These are phyloP conservation scores for Scheffersomyces lignicola DNA, from an alignment of 1,139 yeast species.

Conservation along the genomic window DNA sequence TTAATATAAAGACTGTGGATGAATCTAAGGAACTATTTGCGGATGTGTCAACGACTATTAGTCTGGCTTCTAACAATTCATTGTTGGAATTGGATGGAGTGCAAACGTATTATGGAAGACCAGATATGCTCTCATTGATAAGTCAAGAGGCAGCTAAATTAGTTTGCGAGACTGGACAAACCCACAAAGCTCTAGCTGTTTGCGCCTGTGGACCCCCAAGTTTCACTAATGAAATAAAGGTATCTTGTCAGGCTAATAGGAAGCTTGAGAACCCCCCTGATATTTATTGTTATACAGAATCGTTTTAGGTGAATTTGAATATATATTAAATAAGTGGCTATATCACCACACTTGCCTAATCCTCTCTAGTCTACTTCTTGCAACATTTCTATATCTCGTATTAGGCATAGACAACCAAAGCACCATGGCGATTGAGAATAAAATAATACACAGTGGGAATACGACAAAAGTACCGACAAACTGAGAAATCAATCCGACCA, in stretches of 20 bases:
- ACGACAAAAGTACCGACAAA: constrained; percentile 44
- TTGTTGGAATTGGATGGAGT: constrained; percentile 3
- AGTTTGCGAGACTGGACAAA: background rate
- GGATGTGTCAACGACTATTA: background rate
- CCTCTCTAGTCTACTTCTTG: background rate
- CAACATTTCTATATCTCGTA: constrained; percentile 3
- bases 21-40: background rate
- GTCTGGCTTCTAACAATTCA: background rate
- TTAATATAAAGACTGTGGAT: background rate
- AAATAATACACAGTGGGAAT: constrained; percentile 42
- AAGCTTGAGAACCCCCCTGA: constrained; percentile 29
- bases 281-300: constrained; percentile 36
- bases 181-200: constrained; percentile 31
- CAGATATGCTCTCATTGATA: constrained; percentile 10
- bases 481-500: constrained; percentile 48
- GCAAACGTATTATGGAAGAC: constrained; percentile 11
- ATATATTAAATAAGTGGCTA: constrained; percentile 4
- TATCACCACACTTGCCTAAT: constrained; percentile 2
- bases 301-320: constrained; percentile 16
- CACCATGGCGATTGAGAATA: constrained; percentile 27
- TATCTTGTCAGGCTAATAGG: constrained; percentile 28
- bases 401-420: constrained; percentile 43
- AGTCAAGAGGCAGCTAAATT: constrained; percentile 3
- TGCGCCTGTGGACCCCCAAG: constrained; percentile 38
- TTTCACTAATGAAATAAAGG: constrained; percentile 27